Percentiles rank a stretch among this genome's conserved stretches.
Evolutionary conservation across 2,329 filamentous ascomycete genomes (phyloP).

Genomic region (Lachnellula cervina): DNA sequence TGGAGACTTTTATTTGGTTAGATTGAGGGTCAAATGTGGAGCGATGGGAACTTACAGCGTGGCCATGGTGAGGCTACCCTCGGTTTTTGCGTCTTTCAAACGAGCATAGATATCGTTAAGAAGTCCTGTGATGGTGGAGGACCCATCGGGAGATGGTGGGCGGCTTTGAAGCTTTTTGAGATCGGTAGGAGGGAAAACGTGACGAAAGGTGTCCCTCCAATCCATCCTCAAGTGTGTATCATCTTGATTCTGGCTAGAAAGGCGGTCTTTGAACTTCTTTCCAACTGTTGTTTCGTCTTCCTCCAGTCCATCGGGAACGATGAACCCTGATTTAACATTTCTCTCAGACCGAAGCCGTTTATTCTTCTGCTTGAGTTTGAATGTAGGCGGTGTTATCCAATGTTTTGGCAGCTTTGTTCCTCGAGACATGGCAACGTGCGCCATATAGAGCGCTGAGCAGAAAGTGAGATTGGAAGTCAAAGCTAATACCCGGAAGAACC

Average conservation of each 20-base stretch:
- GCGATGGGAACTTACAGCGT: conserved; percentile 14
- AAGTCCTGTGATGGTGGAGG: conserved; percentile 9
- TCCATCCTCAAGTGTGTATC: conserved; percentile 17
- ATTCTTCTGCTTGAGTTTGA: conserved; percentile 4
- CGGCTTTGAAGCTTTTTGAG: neutral
- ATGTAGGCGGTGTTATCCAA: conserved; percentile 9
- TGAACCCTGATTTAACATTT: conserved; percentile 21
- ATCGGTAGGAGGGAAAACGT: conserved; percentile 4
- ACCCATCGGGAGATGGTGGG: neutral
- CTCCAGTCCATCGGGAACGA: conserved; percentile 23
- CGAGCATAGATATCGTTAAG: conserved; percentile 5
- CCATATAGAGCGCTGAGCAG: conserved; percentile 35
- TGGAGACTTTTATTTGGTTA: conserved; percentile 20
- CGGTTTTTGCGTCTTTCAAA: conserved; percentile 13
- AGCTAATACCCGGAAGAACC: conserved; percentile 45
- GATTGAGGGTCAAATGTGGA: neutral
- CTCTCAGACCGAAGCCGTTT: conserved; percentile 2
- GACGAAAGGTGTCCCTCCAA: conserved; percentile 17
- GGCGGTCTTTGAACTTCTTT: neutral
- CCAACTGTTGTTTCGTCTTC: neutral
- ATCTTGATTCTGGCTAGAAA: neutral
- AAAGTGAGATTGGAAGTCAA: conserved; percentile 42
- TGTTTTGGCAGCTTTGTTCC: neutral
- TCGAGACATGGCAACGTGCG: conserved; percentile 1
- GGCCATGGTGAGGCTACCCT: conserved; percentile 10